These are phyloP conservation scores for Pythium rishiriense DNA, from an alignment of 352 stramenopile species.

Conservation along the genomic window DNA sequence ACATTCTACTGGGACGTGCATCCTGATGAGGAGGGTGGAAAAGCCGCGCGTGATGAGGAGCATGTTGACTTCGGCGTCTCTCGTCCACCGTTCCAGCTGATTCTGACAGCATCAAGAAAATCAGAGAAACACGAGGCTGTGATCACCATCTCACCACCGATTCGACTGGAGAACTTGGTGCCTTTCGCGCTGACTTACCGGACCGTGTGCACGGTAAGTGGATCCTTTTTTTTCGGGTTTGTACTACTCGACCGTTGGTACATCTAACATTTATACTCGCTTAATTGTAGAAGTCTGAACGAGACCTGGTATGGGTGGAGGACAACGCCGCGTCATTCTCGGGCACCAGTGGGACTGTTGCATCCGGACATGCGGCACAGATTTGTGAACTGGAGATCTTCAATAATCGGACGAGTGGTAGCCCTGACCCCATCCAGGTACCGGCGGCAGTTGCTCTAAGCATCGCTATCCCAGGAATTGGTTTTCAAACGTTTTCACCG, in stretches of 20 bases:
- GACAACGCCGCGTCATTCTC: conserved; percentile 72
- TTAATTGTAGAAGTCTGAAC: conserved; percentile 54
- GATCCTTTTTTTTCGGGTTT: background rate
- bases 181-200: conserved; percentile 73
- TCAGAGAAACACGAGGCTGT: conserved; percentile 77
- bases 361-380: conserved; percentile 54
- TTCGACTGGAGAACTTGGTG: conserved; percentile 75
- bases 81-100: conserved; percentile 70
- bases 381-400: conserved; percentile 76
- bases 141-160: conserved; percentile 65
- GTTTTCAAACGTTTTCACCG: conserved; percentile 47
- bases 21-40: conserved; percentile 25
- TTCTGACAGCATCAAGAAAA: conserved; percentile 69
- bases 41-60: conserved; percentile 1
- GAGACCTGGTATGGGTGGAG: conserved; percentile 60
- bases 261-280: background rate
- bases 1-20: conserved; percentile 81
- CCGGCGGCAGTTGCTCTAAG: conserved; percentile 73
- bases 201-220: conserved; percentile 66
- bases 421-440: conserved; percentile 38
- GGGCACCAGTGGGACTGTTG: conserved; percentile 49
- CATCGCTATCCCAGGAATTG: conserved; percentile 66
- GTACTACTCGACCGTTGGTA: background rate
- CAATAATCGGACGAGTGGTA: conserved; percentile 36
- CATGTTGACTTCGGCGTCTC: conserved; percentile 41